Base-by-base conservation (phyloP, 2,329 filamentous ascomycete genomes). In the Plenodomus tracheiphilus region DNA sequence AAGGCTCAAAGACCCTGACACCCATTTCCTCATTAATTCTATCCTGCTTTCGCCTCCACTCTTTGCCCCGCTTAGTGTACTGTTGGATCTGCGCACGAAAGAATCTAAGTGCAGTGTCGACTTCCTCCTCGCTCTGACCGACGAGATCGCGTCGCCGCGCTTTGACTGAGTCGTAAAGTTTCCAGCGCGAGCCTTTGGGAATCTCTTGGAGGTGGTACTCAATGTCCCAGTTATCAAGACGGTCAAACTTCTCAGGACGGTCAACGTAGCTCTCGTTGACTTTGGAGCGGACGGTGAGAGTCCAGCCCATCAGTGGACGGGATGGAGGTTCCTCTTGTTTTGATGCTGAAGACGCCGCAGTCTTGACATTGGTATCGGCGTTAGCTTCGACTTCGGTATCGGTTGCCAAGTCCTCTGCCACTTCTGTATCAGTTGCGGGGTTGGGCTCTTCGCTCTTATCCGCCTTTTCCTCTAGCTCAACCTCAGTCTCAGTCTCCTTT, bases 121-220 rank as follows among this genome's bases (percentile, higher is more conserved):
- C 74, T 13, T 73, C 72, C 13, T 77, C 74, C 10, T 78, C 73
- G 72, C 68, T 51, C 66, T 68, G 21, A 49, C 57, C 58, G 28
- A 66, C 16, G 0, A 74, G 71, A 22, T 75, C 75, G 39, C 71
- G 74, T 11, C 89, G 81, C 15, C 87, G 79, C 3, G 61, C 69
- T 66, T 84, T 82, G 49, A 84, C 76, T 15, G 57, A 50, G 3
- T 55, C 52, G 49, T 69, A 71, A 22, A 65, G 38, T 21, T 28
- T 51, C 58, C 59, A 56, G 5, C 53, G 46, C 2, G 44, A 44
- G 2, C 43, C 43, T 10, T 51, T 41, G 1, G 52, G 43, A 8
- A 72, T 75, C 56, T 92, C 87, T 39, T 81, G 79, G 40, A 97
- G 74, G 30, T 85, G 80, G 71, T 96, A 97, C 60, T 94, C 84